Evolutionary conservation across 139 green algal genomes (phyloP), one percentile per base, ranked within the genome.

Genomic region (Volvox reticuliferus): DNA sequence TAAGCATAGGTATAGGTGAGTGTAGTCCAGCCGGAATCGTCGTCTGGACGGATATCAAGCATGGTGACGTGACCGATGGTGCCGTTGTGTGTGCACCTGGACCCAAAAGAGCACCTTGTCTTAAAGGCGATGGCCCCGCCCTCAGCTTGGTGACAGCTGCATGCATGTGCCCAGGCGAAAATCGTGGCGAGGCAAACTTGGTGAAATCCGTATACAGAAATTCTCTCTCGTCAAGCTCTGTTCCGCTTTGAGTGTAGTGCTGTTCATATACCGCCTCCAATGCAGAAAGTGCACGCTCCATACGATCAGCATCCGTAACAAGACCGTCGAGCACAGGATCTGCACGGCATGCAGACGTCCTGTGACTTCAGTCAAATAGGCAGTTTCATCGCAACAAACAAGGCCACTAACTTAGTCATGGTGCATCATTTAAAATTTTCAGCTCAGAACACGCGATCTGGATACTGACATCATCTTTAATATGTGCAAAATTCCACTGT

Each of bases 221-320:
- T 12, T 95, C 91, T 9, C 89, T 71, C 89, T 96, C 92, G 44
- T 96, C 94, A 28, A 96, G 82, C 91, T 96, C 92, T 2, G 3
- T 36, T 30, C 80, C 88, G 36, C 88, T 26, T 2, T 44, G 50
- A 1, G 18, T 16, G 36, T 26, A 82, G 26, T 90, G 67, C 20
- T 61, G 36, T 0, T 82, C 65, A 50, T 91, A 93, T 75, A 91
- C 92, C 2, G 55, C 63, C 71, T 94, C 92, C 33, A 94, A 76
- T 20, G 82, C 68, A 0, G 88, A 75, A 6, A 83, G 28, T 16
- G 28, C 68, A 2, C 18, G 28, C 19, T 78, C 44, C 67, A 91
- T 81, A 79, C 85, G 85, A 22, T 88, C 85, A 0, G 20, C 2
- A 61, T 94, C 83, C 17, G 76, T 78, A 22, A 94, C 69, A n/a